Base-by-base conservation (phyloP, 139 green algal species). In the Volvox reticuliferus region DNA sequence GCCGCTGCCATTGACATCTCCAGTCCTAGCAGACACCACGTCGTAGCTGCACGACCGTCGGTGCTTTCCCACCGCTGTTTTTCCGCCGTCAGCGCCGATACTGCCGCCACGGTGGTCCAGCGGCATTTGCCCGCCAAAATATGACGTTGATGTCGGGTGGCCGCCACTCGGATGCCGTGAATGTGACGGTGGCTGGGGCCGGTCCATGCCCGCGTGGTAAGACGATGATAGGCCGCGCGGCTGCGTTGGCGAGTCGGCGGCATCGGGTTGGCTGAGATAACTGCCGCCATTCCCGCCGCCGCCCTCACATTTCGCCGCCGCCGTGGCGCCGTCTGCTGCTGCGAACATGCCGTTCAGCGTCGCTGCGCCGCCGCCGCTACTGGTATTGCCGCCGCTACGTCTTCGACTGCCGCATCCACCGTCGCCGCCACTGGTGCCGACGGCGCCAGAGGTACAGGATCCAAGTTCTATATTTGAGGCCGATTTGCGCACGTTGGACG, bases 21-120 rank as follows among this genome's bases (percentile, higher is more conserved):
- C 69, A 6, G 16, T 19, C 44, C 67, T 69, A n/a, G 26, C 36
- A 17, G 85, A 67, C 12, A 68, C 85, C 3, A 68, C 1, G n/a
- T 89, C 85, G 37, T 89, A 82, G 68, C 85, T 89, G 69, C 85
- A 75, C 1, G 37, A 73, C 19, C 85, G 85, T 44, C 85, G 69
- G 69, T 89, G 85, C 83, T 67, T 19, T 24, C 9, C 35, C 63
- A 20, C 22, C 9, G 12, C 68, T 44, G 36, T 24, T 26, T 35
- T 18, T 33, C 82, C 33, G 22, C 82, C 20, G 21, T 35, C 63
- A 65, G 3, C 14, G 21, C 61, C 81, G n/a, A 6, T 62, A 35
- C 76, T 55, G 44, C 44, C 5, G 44, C 44, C 44, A 9, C 44
- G 44, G 44, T 55, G 44, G 44, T 55, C 44, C 44, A 55, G 44